These are phyloP conservation scores for Neonectria neomacrospora DNA, from an alignment of 2,329 filamentous ascomycete species.

Conservation along the genomic window DNA sequence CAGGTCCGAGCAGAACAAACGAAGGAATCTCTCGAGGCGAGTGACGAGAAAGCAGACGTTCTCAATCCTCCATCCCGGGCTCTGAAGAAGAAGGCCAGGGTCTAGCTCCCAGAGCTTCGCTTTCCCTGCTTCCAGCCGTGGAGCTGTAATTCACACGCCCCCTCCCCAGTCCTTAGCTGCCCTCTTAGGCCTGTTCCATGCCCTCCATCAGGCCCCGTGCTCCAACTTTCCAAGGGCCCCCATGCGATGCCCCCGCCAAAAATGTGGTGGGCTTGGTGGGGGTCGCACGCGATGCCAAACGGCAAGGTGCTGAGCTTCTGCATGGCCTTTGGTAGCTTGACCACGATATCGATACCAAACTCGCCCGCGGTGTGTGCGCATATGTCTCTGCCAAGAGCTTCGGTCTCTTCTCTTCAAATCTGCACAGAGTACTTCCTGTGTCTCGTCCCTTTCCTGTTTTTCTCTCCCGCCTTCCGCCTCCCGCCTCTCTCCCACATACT, in stretches of 20 bases:
- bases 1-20: background rate
- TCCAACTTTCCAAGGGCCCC: background rate
- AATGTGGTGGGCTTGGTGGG: conserved; percentile 36
- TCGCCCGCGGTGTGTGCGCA: conserved; percentile 10
- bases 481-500: background rate
- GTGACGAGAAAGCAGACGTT: conserved; percentile 2
- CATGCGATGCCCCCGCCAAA: conserved; percentile 34
- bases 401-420: conserved; percentile 9
- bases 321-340: conserved; percentile 16
- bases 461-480: background rate
- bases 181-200: conserved; percentile 25
- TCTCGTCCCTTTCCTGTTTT: conserved; percentile 5
- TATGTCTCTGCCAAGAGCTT: conserved; percentile 6
- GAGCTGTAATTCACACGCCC: conserved; percentile 14
- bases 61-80: background rate
- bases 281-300: conserved; percentile 32
- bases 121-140: conserved; percentile 8
- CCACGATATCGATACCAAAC: conserved; percentile 12
- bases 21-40: conserved; percentile 9
- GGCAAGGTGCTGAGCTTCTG: conserved; percentile 12
- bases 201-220: conserved; percentile 26
- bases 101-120: conserved; percentile 33
- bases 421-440: background rate
- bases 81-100: background rate
- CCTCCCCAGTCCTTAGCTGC: conserved; percentile 22